Base-by-base conservation (phyloP, 345 rosid genomes). In the Carallia pectinifolia region DNA sequence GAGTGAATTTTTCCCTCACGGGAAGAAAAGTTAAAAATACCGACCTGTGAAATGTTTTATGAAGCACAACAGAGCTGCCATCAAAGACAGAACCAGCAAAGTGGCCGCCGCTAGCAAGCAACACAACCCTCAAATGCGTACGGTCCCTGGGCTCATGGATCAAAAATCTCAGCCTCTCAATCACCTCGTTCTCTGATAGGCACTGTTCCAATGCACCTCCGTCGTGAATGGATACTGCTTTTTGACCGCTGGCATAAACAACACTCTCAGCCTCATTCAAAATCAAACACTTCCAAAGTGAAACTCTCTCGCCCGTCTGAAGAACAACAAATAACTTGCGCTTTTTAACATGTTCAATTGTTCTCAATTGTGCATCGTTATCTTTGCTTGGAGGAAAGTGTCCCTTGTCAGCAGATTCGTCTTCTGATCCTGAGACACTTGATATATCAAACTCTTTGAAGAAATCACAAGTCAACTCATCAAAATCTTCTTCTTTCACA, bases 341-440 rank as follows among this genome's bases (percentile, higher is more conserved):
- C 85, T 78, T 23, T 23, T 0, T 83, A 67, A 68, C 55, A 69
- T 71, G 76, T 56, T 56, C 81, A 64, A 61, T 65, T 13, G 52
- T 67, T 29, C 86, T 82, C 86, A 67, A 82, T 7, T 53, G 67
- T 4, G 50, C 54, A 77, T 80, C 84, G 72, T 62, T 23, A 23
- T 23, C 23, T 23, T 23, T 23, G 23, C 23, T 59, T 6, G 53
- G 78, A 61, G 63, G 30, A 3, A 58, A 10, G 56, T 81, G 37
- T 64, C 73, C 82, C 16, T 64, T 68, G 16, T 88, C 15, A 6
- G 29, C 93, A 48, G 76, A 70, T 84, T 95, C 99, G 85, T 95
- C 98, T 78, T 95, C 99, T 6, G 97, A 94, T 56, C 98, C 98
- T 29, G 98, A 94, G 61, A 94, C 85, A 74, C 98, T 94, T 7